Evolutionary conservation across 345 rosid species (phyloP).

Genomic region (Clarkia xantiana): DNA sequence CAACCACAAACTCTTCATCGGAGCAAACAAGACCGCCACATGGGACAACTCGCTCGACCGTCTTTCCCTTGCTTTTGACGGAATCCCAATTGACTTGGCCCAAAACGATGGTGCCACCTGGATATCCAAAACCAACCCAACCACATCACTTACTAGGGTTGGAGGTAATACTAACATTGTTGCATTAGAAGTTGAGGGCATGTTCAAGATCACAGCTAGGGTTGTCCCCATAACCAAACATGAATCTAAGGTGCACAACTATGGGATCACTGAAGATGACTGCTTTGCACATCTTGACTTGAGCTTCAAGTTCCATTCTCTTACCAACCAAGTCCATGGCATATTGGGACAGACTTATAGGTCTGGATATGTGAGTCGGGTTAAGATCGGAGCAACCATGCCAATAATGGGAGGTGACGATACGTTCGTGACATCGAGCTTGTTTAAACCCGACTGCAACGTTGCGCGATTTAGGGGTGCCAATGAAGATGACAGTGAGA

Average conservation of each 20-base stretch:
- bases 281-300: conserved; percentile 9
- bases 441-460: conserved; percentile 3
- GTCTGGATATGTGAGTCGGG: conserved; percentile 1
- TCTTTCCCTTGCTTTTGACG: conserved; percentile 3
- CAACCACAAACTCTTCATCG: conserved; percentile 10
- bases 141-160: conserved; percentile 1
- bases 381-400: not conserved
- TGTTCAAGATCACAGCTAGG: conserved; percentile 5
- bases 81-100: not conserved
- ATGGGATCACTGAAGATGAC: conserved; percentile 5
- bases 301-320: conserved; percentile 8
- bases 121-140: not conserved
- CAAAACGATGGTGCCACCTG: conserved; percentile 1
- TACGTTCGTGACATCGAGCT: conserved; percentile 3
- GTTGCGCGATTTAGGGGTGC: conserved; percentile 1
- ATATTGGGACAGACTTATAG: conserved; percentile 8
- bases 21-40: conserved; percentile 7
- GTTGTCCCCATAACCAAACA: conserved; percentile 5
- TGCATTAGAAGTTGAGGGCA: conserved; percentile 1
- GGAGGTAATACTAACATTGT: not conserved
- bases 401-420: conserved; percentile 6
- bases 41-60: conserved; percentile 6
- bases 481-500: not conserved
- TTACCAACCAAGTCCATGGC: conserved; percentile 4
- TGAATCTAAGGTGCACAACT: conserved; percentile 6